Percentiles rank a stretch among this genome's conserved stretches.
Evolutionary conservation across 768 basidiomycete genomes (phyloP).

Genomic region (Mycena chlorophos): DNA sequence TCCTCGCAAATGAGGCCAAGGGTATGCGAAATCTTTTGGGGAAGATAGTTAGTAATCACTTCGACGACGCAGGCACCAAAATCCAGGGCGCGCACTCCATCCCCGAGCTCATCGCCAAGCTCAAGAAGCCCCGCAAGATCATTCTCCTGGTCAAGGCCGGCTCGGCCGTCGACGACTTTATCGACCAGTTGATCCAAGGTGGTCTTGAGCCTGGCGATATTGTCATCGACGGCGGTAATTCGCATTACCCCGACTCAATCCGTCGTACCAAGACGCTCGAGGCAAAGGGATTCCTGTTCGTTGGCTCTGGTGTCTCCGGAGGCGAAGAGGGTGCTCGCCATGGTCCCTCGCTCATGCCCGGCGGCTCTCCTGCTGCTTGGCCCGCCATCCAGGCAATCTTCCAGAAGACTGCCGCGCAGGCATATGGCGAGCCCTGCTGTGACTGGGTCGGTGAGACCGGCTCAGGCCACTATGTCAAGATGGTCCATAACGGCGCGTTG

Average conservation of each 20-base stretch:
- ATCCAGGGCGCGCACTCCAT: slow-evolving; percentile 93
- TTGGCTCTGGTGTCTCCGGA: slow-evolving; percentile 98
- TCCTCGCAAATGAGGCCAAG: slow-evolving; percentile 97
- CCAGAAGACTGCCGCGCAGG: slow-evolving; percentile 96
- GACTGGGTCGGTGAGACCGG: slow-evolving; percentile 99
- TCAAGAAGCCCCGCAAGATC: slow-evolving; percentile 95
- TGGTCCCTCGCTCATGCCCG: slow-evolving; percentile 99
- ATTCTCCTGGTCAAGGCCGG: slow-evolving; percentile 99
- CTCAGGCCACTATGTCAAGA: slow-evolving; percentile 98
- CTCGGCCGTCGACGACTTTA: slow-evolving; percentile 93
- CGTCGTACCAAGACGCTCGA: slow-evolving; percentile 93
- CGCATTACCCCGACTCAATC: slow-evolving; percentile 97
- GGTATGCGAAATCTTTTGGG: slow-evolving; percentile 48
- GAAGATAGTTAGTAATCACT: slow-evolving; percentile 16
- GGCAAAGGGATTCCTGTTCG: slow-evolving; percentile 91
- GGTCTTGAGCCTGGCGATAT: slow-evolving; percentile 95
- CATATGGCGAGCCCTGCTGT: slow-evolving; percentile 93
- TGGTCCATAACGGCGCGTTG: slow-evolving; percentile 90
- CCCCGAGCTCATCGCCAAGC: slow-evolving; percentile 86
- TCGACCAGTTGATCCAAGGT: slow-evolving; percentile 76
- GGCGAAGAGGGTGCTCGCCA: slow-evolving; percentile 98
- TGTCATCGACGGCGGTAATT: slow-evolving; percentile 99
- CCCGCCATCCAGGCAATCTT: slow-evolving; percentile 97
- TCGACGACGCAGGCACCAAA: slow-evolving; percentile 71
- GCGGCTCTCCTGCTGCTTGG: slow-evolving; percentile 93